These are phyloP conservation scores for Cudoniella acicularis DNA, from an alignment of 495 filamentous ascomycete genomes.

Conservation along the genomic window DNA sequence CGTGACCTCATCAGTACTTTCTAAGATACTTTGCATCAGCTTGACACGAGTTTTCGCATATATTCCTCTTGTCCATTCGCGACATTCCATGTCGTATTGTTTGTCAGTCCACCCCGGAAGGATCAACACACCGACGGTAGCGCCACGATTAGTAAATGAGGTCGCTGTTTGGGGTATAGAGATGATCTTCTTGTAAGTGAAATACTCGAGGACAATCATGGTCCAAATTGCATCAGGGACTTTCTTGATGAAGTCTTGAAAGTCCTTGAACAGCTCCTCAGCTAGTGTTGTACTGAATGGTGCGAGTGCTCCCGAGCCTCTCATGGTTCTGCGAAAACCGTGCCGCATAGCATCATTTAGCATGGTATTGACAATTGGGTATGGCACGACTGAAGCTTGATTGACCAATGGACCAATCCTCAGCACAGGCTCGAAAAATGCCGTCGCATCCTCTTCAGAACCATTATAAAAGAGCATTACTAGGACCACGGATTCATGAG, in stretches of 20 bases:
- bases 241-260: slow-evolving; percentile 8
- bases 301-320: background rate
- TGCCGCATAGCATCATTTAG: background rate
- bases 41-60: slow-evolving; percentile 1
- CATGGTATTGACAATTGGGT: slow-evolving; percentile 29
- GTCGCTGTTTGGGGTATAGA: slow-evolving; percentile 17
- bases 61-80: slow-evolving; percentile 21
- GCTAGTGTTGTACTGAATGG: slow-evolving; percentile 7
- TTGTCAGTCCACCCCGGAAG: slow-evolving; percentile 13
- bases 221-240: slow-evolving; percentile 10
- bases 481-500: background rate
- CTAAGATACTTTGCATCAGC: background rate
- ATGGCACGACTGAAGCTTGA: slow-evolving; percentile 37
- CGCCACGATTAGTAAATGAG: slow-evolving; percentile 26
- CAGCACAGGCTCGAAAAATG: slow-evolving; percentile 37
- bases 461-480: slow-evolving; percentile 50
- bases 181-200: slow-evolving; percentile 11
- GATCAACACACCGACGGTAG: slow-evolving; percentile 13
- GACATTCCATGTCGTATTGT: slow-evolving; percentile 25
- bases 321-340: background rate
- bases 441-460: slow-evolving; percentile 35
- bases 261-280: slow-evolving; percentile 2
- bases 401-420: slow-evolving; percentile 35
- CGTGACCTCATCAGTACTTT: slow-evolving; percentile 5
- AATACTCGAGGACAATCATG: slow-evolving; percentile 25